Percentiles rank a stretch among this genome's conserved stretches.
These are phyloP conservation scores for Mesotaenium endlicherianum DNA, from an alignment of 139 green algal species.

Conservation along the genomic window DNA sequence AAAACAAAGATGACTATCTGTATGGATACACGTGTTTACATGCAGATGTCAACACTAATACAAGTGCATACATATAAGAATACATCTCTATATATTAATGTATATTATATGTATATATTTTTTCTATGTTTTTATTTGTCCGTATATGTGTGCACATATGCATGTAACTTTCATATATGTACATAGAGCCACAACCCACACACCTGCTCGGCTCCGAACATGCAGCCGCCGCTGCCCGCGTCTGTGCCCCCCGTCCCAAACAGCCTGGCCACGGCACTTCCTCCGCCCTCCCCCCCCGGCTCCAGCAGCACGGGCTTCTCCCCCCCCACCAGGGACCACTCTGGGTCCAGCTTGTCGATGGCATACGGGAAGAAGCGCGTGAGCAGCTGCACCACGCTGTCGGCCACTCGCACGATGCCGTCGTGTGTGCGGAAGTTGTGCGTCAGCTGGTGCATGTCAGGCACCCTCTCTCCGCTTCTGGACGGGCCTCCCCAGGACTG, in stretches of 20 bases:
- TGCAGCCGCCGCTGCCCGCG: constrained; percentile 40
- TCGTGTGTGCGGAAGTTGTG: constrained; percentile 68
- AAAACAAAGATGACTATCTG: no score
- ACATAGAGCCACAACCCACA: no score
- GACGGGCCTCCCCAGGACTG: no score
- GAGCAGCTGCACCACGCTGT: constrained; percentile 64
- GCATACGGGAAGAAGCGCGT: constrained; percentile 62
- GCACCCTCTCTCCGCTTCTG: background rate
- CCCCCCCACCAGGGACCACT: constrained; percentile 68
- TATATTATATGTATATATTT: no score
- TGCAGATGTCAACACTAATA: no score
- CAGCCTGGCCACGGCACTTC: background rate
- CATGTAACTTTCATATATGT: no score
- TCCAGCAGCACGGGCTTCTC: constrained; percentile 19
- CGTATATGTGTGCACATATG: no score
- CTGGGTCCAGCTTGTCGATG: constrained; percentile 64
- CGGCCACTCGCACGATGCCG: constrained; percentile 68
- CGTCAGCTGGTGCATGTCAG: constrained; percentile 25
- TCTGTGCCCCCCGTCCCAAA: background rate
- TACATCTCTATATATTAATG: no score
- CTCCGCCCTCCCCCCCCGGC: no score
- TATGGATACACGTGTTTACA: no score
- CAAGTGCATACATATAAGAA: no score
- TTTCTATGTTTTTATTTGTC: no score
- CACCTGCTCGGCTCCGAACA: constrained; percentile 72